Evolutionary conservation across 331 rosid species (phyloP), one percentile per base, ranked within the genome.

Genomic region (Telfairia occidentalis): DNA sequence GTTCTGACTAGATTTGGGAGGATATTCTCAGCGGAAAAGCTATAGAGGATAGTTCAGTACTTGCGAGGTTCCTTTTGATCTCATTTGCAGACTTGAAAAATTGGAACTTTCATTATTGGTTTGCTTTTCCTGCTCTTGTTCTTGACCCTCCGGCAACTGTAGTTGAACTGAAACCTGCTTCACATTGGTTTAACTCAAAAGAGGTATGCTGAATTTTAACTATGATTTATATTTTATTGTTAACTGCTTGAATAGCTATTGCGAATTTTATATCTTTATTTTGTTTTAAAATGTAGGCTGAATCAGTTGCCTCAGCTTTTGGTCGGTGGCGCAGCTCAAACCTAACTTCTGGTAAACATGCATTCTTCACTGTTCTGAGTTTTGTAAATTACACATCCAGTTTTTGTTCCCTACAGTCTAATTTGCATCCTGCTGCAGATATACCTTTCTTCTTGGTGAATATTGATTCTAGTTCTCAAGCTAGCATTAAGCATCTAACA

Each of bases 71-170:
- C 82, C 89, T 94, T 66, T 78, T 91, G 74, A 90, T 94, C 85
- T 94, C 97, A 76, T 94, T 94, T 78, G 97, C 96, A 0, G 98
- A 94, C 86, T 85, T 94, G 78, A 94, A 94, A 75, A 88, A 84
- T 57, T 94, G 98, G 98, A 90, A 81, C 64, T 94, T 94, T 69
- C 88, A 87, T 70, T 91, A 90, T 77, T 91, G 96, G 97, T 91
- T 91, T 84, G 97, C 96, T 54, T 94, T 91, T 81, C 98, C 98
- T 34, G 98, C 97, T 50, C 84, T 94, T 61, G 78, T 90, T 82
- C 92, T 91, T 81, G 86, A 94, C 79, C 97, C 97, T 59, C 97
- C 96, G 16, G 97, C 92, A 50, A 87, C 85, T 55, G 67, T 94
- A 83, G 83, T 85, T 66, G 79, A 85, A 84, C 74, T 94, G 82